Evolutionary conservation across 2,329 filamentous ascomycete species (phyloP).

Genomic region (Sporothrix brunneoviolacea): DNA sequence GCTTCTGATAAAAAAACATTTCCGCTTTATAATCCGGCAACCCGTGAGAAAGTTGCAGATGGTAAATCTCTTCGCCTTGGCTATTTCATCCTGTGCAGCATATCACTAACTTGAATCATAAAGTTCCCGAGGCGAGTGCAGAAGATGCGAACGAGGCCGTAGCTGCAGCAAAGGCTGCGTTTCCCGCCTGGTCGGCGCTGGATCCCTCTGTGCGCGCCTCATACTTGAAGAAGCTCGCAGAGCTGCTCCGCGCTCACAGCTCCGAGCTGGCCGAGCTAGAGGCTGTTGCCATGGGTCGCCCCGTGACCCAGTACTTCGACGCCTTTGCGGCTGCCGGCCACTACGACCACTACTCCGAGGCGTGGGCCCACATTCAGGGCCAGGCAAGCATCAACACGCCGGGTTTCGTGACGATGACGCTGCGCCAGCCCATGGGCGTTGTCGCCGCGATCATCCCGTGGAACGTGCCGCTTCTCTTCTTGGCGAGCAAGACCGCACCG

Average conservation of each 20-base stretch:
- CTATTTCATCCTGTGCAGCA: no score
- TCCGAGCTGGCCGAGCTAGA: constrained; percentile 39
- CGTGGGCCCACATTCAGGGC: constrained; percentile 37
- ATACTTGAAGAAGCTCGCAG: constrained; percentile 38
- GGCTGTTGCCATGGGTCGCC: constrained; percentile 39
- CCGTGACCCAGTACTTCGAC: constrained; percentile 34
- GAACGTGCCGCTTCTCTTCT: constrained; percentile 63
- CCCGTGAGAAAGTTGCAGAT: constrained; percentile 32
- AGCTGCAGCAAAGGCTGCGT: constrained; percentile 36
- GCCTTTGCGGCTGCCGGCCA: constrained; percentile 27
- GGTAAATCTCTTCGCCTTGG: constrained; percentile 21
- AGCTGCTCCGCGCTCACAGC: constrained; percentile 34
- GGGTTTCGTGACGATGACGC: constrained; percentile 38
- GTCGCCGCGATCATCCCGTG: constrained; percentile 52
- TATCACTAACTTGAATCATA: no score
- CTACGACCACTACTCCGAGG: constrained; percentile 37
- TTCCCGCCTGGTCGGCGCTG: constrained; percentile 38
- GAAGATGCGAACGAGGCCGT: constrained; percentile 38
- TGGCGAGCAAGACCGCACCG: constrained; percentile 61
- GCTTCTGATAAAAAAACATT: constrained; percentile 40
- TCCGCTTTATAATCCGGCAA: constrained; percentile 36
- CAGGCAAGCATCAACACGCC: constrained; percentile 42
- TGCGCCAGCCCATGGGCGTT: constrained; percentile 46
- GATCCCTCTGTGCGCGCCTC: constrained; percentile 32
- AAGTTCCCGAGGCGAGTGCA: constrained; percentile 38